A percentile compares a stretch with the other conserved stretches of the same genome.
phyloP scores from a whole-genome alignment of 2,329 filamentous ascomycete genomes.

The Hymenoscyphus albidus region DNA sequence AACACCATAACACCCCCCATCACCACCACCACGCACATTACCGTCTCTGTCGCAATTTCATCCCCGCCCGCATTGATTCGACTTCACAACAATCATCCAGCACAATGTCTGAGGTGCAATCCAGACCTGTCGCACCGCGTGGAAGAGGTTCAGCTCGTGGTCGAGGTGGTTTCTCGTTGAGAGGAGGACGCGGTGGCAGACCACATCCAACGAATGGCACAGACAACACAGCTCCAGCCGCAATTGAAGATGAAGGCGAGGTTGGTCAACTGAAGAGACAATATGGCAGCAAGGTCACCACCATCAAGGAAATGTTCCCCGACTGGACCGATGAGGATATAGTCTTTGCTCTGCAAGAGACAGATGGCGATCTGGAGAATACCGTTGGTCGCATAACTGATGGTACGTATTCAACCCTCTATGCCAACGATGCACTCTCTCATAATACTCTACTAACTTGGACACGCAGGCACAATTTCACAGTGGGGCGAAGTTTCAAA shows the following conservation, averaged over 20 bases:
- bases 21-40: slow-evolving; percentile 7
- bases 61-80: slow-evolving; percentile 23
- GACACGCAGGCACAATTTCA: slow-evolving; percentile 62
- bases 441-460: slow-evolving; percentile 10
- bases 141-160: slow-evolving; percentile 88
- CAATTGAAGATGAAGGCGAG: slow-evolving; percentile 80
- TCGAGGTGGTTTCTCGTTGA: slow-evolving; percentile 67
- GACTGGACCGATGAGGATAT: slow-evolving; percentile 96
- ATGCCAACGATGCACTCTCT: not conserved
- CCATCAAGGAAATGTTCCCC: slow-evolving; percentile 89
- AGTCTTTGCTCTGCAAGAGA: slow-evolving; percentile 87
- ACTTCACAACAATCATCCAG: slow-evolving; percentile 25
- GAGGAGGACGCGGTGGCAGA: slow-evolving; percentile 65
- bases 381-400: slow-evolving; percentile 77
- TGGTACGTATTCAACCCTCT: slow-evolving; percentile 47
- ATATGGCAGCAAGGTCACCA: slow-evolving; percentile 72
- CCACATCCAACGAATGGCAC: slow-evolving; percentile 66
- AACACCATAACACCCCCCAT: slow-evolving; percentile 7
- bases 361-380: slow-evolving; percentile 70
- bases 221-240: slow-evolving; percentile 53
- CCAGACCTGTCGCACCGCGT: slow-evolving; percentile 76
- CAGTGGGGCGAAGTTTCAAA: slow-evolving; percentile 84
- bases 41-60: slow-evolving; percentile 15
- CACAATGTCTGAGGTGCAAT: slow-evolving; percentile 88
- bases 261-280: slow-evolving; percentile 88